phyloP scores from a whole-genome alignment of 2,329 filamentous ascomycete genomes.

The Alternaria triticimaculans region DNA sequence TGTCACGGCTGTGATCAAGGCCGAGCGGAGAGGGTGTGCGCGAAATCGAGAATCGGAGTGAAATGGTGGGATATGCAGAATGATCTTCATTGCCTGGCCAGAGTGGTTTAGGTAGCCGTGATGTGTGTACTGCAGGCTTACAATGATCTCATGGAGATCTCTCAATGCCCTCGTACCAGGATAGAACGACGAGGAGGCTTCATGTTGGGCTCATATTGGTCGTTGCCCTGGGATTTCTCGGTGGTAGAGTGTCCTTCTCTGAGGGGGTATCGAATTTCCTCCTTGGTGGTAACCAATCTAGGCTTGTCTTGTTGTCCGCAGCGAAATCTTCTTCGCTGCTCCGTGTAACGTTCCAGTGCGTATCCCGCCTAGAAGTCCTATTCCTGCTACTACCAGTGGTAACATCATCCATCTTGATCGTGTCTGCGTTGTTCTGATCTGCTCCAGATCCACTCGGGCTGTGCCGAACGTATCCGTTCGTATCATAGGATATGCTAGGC shows the following conservation, averaged over 20 bases:
- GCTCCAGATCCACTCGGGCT: constrained; percentile 3
- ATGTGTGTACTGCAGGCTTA: not conserved
- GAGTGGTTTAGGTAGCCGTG: too few relatives aligned
- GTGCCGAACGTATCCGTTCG: constrained; percentile 19
- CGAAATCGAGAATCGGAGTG: too few relatives aligned
- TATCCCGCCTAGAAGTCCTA: not conserved
- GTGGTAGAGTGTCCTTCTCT: not conserved
- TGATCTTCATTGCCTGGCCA: too few relatives aligned
- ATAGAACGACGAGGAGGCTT: not conserved
- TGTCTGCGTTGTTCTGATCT: not conserved
- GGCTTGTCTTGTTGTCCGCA: not conserved
- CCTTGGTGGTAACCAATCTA: constrained; percentile 3
- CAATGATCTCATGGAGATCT: too few relatives aligned
- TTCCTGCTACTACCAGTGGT: not conserved
- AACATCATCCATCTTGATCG: not conserved
- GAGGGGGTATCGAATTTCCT: not conserved
- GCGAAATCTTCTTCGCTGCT: constrained; percentile 25
- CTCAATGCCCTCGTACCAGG: too few relatives aligned
- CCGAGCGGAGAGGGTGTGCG: too few relatives aligned
- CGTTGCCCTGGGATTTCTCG: not conserved
- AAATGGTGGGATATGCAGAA: too few relatives aligned
- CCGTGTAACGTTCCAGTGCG: constrained; percentile 13
- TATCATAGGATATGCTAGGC: constrained; percentile 14
- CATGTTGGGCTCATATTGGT: not conserved
- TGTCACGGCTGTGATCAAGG: too few relatives aligned